Percentiles rank a stretch among this genome's conserved stretches.
These are phyloP conservation scores for Mortierella sp. DNA, from an alignment of 371 early-diverging fungal genomes.

Conservation along the genomic window DNA sequence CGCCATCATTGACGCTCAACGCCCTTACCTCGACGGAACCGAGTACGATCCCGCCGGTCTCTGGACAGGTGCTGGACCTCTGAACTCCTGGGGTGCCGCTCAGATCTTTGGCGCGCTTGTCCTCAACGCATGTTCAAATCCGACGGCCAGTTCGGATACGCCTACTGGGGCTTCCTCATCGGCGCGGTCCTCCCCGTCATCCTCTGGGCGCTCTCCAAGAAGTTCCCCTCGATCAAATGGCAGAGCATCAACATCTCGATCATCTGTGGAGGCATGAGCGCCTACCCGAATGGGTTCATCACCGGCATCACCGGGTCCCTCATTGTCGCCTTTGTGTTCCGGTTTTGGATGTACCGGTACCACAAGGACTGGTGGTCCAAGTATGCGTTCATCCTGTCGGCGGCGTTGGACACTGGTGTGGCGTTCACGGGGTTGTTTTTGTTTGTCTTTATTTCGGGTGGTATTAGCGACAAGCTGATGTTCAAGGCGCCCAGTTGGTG, in stretches of 20 bases:
- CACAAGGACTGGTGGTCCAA: slow-evolving; percentile 74
- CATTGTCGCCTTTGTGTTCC: slow-evolving; percentile 66
- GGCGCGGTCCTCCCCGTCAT: slow-evolving; percentile 67
- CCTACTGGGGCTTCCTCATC: slow-evolving; percentile 62
- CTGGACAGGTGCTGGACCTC: too few species aligned
- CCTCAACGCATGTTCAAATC: slow-evolving; percentile 74
- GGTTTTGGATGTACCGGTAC: slow-evolving; percentile 65
- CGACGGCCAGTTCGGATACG: slow-evolving; percentile 60
- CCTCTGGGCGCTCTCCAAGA: slow-evolving; percentile 57
- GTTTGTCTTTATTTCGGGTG: slow-evolving; percentile 62
- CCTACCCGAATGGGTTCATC: slow-evolving; percentile 51
- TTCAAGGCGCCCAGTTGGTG: slow-evolving; percentile 62
- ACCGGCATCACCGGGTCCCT: slow-evolving; percentile 73
- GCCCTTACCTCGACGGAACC: slow-evolving; percentile 56
- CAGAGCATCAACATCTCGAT: slow-evolving; percentile 51
- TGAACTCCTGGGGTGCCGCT: slow-evolving; percentile 8
- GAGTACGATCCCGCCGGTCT: slow-evolving; percentile 30
- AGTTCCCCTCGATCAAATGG: slow-evolving; percentile 51
- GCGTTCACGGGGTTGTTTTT: slow-evolving; percentile 66
- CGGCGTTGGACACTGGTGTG: slow-evolving; percentile 67
- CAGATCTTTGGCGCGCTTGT: slow-evolving; percentile 71
- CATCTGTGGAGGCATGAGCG: slow-evolving; percentile 48
- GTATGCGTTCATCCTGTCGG: slow-evolving; percentile 63
- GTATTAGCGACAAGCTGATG: slow-evolving; percentile 44
- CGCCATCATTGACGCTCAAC: slow-evolving; percentile 64